A percentile compares a stretch with the other conserved stretches of the same genome.
phyloP scores from a whole-genome alignment of 768 basidiomycete genomes.

The Steccherinum ochraceum region DNA sequence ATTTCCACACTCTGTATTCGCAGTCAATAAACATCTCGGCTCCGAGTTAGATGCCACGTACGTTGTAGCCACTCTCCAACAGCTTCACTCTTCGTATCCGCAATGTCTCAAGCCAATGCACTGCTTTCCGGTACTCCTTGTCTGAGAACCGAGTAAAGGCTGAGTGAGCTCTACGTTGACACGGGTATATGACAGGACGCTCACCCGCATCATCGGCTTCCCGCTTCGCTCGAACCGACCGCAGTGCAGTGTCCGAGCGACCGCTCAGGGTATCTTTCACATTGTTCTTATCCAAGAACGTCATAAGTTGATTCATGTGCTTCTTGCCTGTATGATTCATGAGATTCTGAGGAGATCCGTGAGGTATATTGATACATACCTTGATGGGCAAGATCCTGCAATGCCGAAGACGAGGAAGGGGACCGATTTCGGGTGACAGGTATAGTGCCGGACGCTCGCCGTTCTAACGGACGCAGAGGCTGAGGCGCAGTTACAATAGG shows the following conservation, averaged over 20 bases:
- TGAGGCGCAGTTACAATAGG: slow-evolving; percentile 65
- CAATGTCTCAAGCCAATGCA: slow-evolving; percentile 91
- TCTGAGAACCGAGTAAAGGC: slow-evolving; percentile 31
- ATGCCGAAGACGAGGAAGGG: slow-evolving; percentile 73
- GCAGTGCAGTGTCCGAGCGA: slow-evolving; percentile 59
- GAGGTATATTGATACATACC: no score
- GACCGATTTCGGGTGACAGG: slow-evolving; percentile 59
- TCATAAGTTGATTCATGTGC: slow-evolving; percentile 81
- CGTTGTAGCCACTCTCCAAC: slow-evolving; percentile 75
- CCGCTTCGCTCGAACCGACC: slow-evolving; percentile 75
- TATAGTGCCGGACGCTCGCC: slow-evolving; percentile 59
- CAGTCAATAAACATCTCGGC: no score
- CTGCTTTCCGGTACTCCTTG: slow-evolving; percentile 83
- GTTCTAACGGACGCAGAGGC: slow-evolving; percentile 68
- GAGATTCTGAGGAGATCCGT: no score
- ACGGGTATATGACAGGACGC: no score
- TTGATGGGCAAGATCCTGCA: slow-evolving; percentile 86
- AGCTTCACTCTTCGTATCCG: slow-evolving; percentile 77
- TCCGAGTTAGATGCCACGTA: no score
- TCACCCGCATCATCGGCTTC: slow-evolving; percentile 88
- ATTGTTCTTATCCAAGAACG: slow-evolving; percentile 73
- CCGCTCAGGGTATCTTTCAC: slow-evolving; percentile 55
- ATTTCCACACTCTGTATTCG: slow-evolving; percentile 74
- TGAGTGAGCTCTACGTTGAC: slow-evolving; percentile 13
- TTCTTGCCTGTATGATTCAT: slow-evolving; percentile 61